phyloP scores from a whole-genome alignment of 2,329 filamentous ascomycete genomes.

The Pseudogymnoascus sp. region DNA sequence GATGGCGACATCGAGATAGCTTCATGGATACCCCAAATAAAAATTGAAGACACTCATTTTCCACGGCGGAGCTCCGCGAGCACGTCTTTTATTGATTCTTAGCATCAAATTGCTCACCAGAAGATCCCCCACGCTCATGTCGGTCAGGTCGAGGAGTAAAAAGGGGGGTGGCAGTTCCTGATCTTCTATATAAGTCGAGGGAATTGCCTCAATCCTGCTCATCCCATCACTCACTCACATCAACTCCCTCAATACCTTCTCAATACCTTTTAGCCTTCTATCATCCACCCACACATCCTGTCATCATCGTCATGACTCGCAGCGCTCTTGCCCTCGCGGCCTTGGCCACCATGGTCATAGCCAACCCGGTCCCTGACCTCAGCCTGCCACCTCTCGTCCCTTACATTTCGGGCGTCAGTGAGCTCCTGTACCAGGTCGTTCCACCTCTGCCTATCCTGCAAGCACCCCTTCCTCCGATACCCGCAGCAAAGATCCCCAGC shows the following conservation, averaged over 20 bases:
- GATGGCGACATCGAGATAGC: slow-evolving; percentile 7
- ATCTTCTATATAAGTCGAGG: slow-evolving; percentile 7
- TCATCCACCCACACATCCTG: neutral
- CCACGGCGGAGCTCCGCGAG: neutral
- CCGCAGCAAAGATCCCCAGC: slow-evolving; percentile 42
- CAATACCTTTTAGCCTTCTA: neutral
- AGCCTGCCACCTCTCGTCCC: slow-evolving; percentile 48
- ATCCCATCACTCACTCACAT: slow-evolving; percentile 5
- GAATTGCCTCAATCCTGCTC: slow-evolving; percentile 1
- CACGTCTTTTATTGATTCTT: slow-evolving; percentile 7
- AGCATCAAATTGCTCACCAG: neutral
- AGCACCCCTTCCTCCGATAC: slow-evolving; percentile 48
- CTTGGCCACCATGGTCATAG: slow-evolving; percentile 7
- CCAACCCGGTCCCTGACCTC: slow-evolving; percentile 22
- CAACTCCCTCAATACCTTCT: slow-evolving; percentile 6
- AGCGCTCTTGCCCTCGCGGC: slow-evolving; percentile 1
- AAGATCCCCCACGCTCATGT: neutral
- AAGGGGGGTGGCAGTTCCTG: neutral
- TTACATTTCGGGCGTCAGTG: slow-evolving; percentile 49
- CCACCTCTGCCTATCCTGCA: slow-evolving; percentile 51
- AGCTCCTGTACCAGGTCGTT: slow-evolving; percentile 40
- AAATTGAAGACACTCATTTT: neutral
- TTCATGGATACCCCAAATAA: neutral
- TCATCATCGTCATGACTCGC: neutral
- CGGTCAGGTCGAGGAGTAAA: neutral